A percentile compares a stretch with the other conserved stretches of the same genome.
Evolutionary conservation across 2,329 filamentous ascomycete genomes (phyloP).

Genomic region (Sporothrix dimorphospora): DNA sequence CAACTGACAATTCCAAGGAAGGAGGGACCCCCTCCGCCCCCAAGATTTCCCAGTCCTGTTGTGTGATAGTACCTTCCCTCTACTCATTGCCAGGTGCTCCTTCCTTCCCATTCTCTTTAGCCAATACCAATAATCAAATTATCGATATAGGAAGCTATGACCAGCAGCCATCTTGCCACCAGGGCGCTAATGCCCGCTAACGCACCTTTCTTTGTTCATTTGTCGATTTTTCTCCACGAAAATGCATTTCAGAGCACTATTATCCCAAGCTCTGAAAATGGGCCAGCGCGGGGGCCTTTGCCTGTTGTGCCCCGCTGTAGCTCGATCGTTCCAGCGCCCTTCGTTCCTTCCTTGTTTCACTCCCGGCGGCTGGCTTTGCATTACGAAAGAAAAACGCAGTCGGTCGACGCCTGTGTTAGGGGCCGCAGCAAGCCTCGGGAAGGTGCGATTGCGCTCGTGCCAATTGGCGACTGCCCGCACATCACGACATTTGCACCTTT

Average conservation of each 20-base stretch:
- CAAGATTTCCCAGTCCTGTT: no score
- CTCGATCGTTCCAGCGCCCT: not conserved
- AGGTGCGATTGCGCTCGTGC: constrained; percentile 16
- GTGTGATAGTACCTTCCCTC: not conserved
- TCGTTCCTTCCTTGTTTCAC: not conserved
- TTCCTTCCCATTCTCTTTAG: not conserved
- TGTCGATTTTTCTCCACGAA: not conserved
- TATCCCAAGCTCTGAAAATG: not conserved
- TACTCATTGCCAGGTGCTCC: not conserved
- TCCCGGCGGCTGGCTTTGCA: constrained; percentile 1
- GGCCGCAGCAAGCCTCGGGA: not conserved
- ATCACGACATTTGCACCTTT: constrained; percentile 15
- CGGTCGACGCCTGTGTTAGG: not conserved
- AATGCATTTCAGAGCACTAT: not conserved
- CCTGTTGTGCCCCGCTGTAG: constrained; percentile 12
- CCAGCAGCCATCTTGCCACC: not conserved
- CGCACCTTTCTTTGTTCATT: not conserved
- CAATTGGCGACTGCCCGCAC: constrained; percentile 14
- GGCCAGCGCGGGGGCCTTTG: not conserved
- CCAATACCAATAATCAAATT: no score
- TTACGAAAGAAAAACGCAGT: constrained; percentile 21
- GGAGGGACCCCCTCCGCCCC: not conserved
- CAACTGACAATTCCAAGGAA: not conserved
- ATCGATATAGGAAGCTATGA: constrained; percentile 10
- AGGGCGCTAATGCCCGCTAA: not conserved